These are phyloP conservation scores for Neurospora sp. DNA, from an alignment of 495 filamentous ascomycete genomes.

Conservation along the genomic window DNA sequence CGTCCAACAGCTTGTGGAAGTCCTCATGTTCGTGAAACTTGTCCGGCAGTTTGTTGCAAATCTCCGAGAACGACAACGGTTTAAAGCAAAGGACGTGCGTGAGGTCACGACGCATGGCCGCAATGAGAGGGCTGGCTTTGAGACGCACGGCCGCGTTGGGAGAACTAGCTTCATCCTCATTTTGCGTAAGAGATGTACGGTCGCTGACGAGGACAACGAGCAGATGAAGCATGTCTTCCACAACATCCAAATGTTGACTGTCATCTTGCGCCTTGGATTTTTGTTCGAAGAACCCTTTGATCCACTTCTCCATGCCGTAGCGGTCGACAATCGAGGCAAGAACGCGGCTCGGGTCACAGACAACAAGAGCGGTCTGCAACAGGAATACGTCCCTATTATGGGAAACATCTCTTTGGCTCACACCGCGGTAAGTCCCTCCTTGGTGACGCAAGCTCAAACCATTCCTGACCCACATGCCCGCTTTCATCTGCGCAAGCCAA, in stretches of 20 bases:
- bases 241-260: slow-evolving; percentile 75
- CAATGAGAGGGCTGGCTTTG: slow-evolving; percentile 48
- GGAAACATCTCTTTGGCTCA: slow-evolving; percentile 77
- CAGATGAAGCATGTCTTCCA: slow-evolving; percentile 91
- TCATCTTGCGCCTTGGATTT: slow-evolving; percentile 64
- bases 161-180: slow-evolving; percentile 53
- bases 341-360: slow-evolving; percentile 73
- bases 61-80: slow-evolving; percentile 85
- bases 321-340: slow-evolving; percentile 86
- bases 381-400: slow-evolving; percentile 94
- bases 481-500: slow-evolving; percentile 97
- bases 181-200: slow-evolving; percentile 64
- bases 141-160: slow-evolving; percentile 60
- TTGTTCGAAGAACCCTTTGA: slow-evolving; percentile 65
- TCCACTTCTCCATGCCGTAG: slow-evolving; percentile 84
- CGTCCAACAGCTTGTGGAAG: slow-evolving; percentile 69
- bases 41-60: slow-evolving; percentile 71
- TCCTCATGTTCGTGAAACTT: slow-evolving; percentile 74
- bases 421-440: slow-evolving; percentile 81
- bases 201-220: slow-evolving; percentile 87
- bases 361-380: slow-evolving; percentile 79
- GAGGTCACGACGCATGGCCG: slow-evolving; percentile 77
- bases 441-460: slow-evolving; percentile 92
- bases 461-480: slow-evolving; percentile 97
- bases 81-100: slow-evolving; percentile 93